These are phyloP conservation scores for Penicillium crustosum DNA, from an alignment of 2,329 filamentous ascomycete species.

Conservation along the genomic window DNA sequence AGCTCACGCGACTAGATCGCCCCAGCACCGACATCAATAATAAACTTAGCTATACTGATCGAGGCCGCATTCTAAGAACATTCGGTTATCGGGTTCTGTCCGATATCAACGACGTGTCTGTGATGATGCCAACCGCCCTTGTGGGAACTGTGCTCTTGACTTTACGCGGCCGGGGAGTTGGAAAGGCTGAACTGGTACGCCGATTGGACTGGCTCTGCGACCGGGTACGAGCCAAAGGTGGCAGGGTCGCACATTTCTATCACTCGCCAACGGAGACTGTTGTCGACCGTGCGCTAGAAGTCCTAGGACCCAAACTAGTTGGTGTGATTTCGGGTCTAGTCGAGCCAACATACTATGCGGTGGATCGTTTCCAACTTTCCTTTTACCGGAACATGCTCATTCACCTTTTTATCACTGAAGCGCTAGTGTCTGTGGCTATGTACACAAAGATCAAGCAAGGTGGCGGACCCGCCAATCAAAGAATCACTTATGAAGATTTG, in stretches of 20 bases:
- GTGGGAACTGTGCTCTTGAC: conserved; percentile 93
- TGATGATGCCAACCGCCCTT: conserved; percentile 96
- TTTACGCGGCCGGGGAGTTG: conserved; percentile 85
- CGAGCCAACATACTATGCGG: conserved; percentile 90
- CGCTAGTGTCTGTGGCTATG: conserved; percentile 83
- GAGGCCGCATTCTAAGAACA: conserved; percentile 75
- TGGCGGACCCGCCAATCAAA: conserved; percentile 77
- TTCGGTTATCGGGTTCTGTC: conserved; percentile 89
- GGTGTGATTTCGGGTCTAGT: conserved; percentile 74
- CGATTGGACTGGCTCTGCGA: conserved; percentile 87
- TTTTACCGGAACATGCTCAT: conserved; percentile 99
- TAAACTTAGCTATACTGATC: conserved; percentile 52
- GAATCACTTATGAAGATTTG: conserved; percentile 72
- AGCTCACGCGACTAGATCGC: conserved; percentile 59
- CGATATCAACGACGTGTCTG: conserved; percentile 93
- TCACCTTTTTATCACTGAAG: conserved; percentile 92
- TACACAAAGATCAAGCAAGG: conserved; percentile 90
- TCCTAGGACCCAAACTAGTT: conserved; percentile 85
- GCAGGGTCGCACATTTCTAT: conserved; percentile 90
- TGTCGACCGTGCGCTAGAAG: conserved; percentile 84
- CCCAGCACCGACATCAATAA: conserved; percentile 37
- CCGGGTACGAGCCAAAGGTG: conserved; percentile 79
- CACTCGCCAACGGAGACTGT: conserved; percentile 75
- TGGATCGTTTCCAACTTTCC: conserved; percentile 93
- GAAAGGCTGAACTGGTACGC: conserved; percentile 78